Evolutionary conservation across 129 eudicot genomes (phyloP).

Genomic region (Helianthus annuus): DNA sequence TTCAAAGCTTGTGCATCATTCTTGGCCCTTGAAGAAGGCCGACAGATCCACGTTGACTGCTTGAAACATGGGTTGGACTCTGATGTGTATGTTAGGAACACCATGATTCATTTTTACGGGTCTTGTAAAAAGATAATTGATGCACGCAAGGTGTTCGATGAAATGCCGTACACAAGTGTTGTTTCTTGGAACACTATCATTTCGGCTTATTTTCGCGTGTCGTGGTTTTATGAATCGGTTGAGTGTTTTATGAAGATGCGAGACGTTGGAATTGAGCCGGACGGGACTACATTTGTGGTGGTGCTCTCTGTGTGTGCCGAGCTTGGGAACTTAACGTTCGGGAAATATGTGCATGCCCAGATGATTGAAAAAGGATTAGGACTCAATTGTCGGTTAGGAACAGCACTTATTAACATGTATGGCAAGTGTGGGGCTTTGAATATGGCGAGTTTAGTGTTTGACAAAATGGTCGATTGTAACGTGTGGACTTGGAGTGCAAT

Average conservation of each 20-base stretch:
- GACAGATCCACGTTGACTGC: conserved; percentile 53
- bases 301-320: conserved; percentile 65
- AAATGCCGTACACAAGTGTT: conserved; percentile 49
- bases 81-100: conserved; percentile 58
- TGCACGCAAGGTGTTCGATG: conserved; percentile 64
- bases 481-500: conserved; percentile 85
- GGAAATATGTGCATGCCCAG: conserved; percentile 65
- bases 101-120: conserved; percentile 53
- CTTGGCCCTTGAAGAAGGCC: conserved; percentile 48
- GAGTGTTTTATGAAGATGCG: conserved; percentile 47
- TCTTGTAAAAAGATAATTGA: conserved; percentile 50
- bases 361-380: conserved; percentile 42
- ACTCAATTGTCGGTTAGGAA: conserved; percentile 54
- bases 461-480: conserved; percentile 35
- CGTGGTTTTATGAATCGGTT: conserved; percentile 42
- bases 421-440: conserved; percentile 62
- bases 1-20: conserved; percentile 61
- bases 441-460: conserved; percentile 49
- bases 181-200: conserved; percentile 80
- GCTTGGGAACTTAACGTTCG: conserved; percentile 58
- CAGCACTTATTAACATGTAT: conserved; percentile 74
- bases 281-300: conserved; percentile 65
- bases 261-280: conserved; percentile 39
- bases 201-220: conserved; percentile 44
- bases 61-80: conserved; percentile 52